These are phyloP conservation scores for Epichloe coenophiala DNA, from an alignment of 2,329 filamentous ascomycete species.

Conservation along the genomic window DNA sequence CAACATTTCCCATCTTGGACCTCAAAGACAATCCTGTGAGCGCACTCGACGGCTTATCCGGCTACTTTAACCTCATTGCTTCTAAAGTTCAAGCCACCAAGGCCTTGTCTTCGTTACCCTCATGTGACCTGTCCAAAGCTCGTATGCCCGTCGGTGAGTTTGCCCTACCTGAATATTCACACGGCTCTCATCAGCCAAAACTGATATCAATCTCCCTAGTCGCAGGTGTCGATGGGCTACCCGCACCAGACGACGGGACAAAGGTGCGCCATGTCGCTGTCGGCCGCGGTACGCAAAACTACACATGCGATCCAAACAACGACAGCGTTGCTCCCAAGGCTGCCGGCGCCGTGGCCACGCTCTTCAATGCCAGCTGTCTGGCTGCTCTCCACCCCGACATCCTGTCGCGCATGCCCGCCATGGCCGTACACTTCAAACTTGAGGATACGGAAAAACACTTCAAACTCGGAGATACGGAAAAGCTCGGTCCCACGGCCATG, in stretches of 20 bases:
- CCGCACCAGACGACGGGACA: constrained; percentile 45
- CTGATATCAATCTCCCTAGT: not conserved
- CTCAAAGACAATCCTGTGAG: constrained; percentile 24
- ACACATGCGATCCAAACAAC: constrained; percentile 60
- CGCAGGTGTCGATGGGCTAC: constrained; percentile 44
- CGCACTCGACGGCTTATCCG: constrained; percentile 34
- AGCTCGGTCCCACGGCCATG: too few species aligned
- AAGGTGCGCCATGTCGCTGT: constrained; percentile 65
- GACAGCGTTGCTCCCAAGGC: constrained; percentile 47
- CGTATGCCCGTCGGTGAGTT: constrained; percentile 33
- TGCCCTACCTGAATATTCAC: too few species aligned
- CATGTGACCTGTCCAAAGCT: constrained; percentile 42
- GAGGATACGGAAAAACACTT: too few species aligned
- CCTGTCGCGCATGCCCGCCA: constrained; percentile 47
- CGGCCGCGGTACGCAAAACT: constrained; percentile 86
- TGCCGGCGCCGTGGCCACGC: constrained; percentile 63
- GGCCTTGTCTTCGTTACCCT: constrained; percentile 25
- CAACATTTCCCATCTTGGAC: constrained; percentile 23
- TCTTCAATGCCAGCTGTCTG: constrained; percentile 80
- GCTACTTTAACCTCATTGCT: constrained; percentile 48
- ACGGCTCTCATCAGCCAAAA: not conserved
- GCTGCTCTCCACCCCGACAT: constrained; percentile 56
- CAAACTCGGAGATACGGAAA: too few species aligned
- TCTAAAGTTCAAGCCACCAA: constrained; percentile 37
- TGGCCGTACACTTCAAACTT: constrained; percentile 44